These are phyloP conservation scores for Magnolia changhungtana DNA, from an alignment of 164 flowering plant genomes.

Conservation along the genomic window DNA sequence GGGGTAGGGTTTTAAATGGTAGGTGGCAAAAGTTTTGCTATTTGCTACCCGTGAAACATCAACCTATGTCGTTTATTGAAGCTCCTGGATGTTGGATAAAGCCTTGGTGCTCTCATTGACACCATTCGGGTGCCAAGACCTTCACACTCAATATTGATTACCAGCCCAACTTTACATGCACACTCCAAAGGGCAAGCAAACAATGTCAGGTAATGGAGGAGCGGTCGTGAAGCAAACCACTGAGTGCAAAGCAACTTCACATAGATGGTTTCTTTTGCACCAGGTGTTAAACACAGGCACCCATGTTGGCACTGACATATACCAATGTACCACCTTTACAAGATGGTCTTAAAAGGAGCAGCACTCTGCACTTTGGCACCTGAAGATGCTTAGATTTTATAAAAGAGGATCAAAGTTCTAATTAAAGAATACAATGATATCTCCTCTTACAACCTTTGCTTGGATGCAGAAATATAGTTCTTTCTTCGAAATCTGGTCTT, in stretches of 20 bases:
- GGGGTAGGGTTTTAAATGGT: not conserved
- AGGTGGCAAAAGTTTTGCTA: not conserved
- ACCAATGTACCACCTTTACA: too few relatives aligned
- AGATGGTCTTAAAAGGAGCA: too few relatives aligned
- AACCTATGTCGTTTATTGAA: not conserved
- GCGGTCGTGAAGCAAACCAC: too few relatives aligned
- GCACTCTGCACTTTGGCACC: too few relatives aligned
- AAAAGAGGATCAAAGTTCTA: too few relatives aligned
- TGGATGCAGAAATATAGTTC: not conserved
- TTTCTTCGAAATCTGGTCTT: not conserved
- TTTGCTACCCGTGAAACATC: not conserved
- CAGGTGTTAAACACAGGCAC: too few relatives aligned
- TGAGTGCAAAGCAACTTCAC: too few relatives aligned
- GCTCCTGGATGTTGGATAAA: not conserved
- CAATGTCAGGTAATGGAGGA: not conserved
- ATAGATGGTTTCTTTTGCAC: too few relatives aligned
- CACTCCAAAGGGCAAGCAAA: not conserved
- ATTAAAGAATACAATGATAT: too few relatives aligned
- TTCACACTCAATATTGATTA: not conserved
- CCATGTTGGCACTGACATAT: too few relatives aligned
- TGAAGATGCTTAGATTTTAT: too few relatives aligned
- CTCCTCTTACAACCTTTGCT: not conserved
- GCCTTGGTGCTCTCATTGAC: not conserved
- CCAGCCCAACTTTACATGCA: not conserved
- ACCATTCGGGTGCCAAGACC: not conserved